Evolutionary conservation across 106 monocot genomes (phyloP).

Genomic region (Phalaenopsis equestris): DNA sequence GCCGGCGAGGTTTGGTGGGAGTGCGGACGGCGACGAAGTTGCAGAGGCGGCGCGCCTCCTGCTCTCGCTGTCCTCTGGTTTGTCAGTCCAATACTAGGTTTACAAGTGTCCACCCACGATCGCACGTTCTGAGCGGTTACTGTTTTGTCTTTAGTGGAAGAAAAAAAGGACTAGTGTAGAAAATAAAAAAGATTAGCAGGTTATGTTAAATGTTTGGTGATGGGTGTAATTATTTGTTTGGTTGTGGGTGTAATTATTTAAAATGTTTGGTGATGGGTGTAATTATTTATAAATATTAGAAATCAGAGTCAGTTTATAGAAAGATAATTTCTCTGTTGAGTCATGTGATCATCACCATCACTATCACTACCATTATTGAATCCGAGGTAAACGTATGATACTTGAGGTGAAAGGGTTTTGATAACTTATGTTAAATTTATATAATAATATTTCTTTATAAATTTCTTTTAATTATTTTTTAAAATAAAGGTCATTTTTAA

Average conservation of each 20-base stretch:
- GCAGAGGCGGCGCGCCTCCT: constrained; percentile 7
- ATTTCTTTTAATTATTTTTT: no score
- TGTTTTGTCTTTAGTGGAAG: constrained; percentile 3
- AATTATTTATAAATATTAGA: background rate
- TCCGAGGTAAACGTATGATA: no score
- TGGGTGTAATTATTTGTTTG: background rate
- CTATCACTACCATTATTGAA: no score
- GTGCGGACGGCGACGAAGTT: background rate
- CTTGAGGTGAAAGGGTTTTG: no score
- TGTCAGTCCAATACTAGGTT: background rate
- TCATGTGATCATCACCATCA: no score
- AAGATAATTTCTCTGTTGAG: no score
- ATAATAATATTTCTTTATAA: no score
- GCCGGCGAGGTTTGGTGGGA: background rate
- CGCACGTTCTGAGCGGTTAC: background rate
- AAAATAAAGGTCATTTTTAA: no score
- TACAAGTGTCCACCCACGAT: background rate
- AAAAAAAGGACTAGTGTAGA: background rate
- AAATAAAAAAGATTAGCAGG: background rate
- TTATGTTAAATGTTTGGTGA: background rate
- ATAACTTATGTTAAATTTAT: no score
- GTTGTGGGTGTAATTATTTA: no score
- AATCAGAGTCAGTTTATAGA: background rate
- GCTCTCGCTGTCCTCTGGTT: background rate
- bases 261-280: background rate